Percentiles rank a stretch among this genome's conserved stretches.
These are phyloP conservation scores for Penicillium parvum DNA, from an alignment of 495 filamentous ascomycete genomes.

Conservation along the genomic window DNA sequence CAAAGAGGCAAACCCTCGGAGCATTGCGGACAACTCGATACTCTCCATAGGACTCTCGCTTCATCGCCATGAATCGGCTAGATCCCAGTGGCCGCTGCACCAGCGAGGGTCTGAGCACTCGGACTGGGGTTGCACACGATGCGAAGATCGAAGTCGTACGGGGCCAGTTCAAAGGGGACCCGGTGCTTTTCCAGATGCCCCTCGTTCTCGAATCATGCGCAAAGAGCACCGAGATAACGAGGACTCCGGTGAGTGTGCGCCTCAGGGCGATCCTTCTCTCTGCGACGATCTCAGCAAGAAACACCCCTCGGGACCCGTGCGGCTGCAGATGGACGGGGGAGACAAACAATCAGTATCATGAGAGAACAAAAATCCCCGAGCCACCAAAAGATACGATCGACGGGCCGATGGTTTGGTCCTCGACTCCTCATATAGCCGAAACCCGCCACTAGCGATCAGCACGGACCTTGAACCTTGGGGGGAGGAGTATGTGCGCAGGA, in stretches of 20 bases:
- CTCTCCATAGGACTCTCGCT: no score
- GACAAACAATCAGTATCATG: no score
- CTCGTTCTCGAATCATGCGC: no score
- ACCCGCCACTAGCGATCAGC: conserved; percentile 5
- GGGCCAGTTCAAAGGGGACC: no score
- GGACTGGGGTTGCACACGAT: no score
- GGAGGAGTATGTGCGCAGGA: neutral
- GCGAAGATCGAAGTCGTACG: no score
- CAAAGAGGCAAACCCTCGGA: conserved; percentile 2
- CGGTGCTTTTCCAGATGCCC: no score
- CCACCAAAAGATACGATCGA: conserved; percentile 4
- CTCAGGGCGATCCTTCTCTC: neutral
- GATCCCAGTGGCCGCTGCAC: no score
- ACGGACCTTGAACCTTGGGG: conserved; percentile 4
- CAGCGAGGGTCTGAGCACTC: no score
- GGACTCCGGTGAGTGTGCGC: no score
- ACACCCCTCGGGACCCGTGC: conserved; percentile 1
- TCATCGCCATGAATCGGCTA: no score
- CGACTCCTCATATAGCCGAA: conserved; percentile 1
- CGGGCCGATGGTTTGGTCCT: conserved; percentile 7
- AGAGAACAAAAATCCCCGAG: neutral
- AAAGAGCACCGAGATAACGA: no score
- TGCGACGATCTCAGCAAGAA: neutral
- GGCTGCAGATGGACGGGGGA: conserved; percentile 7
- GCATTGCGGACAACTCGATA: neutral